Evolutionary conservation across 352 stramenopile genomes (phyloP).

Genomic region (Pythium apleroticum): DNA sequence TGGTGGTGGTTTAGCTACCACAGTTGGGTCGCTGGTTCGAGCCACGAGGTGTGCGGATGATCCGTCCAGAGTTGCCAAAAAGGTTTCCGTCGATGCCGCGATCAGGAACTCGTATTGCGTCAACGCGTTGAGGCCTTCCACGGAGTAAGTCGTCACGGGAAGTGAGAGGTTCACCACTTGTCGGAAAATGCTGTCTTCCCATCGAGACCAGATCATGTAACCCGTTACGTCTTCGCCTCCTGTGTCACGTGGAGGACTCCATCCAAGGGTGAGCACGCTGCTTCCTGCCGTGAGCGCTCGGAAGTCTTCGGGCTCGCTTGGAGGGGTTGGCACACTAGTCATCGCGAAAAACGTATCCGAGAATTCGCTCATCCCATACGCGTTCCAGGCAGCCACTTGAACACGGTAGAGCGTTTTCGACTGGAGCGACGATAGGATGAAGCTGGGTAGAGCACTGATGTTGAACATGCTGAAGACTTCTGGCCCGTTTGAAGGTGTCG

Average conservation of each 20-base stretch:
- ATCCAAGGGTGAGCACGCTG: slow-evolving; percentile 33
- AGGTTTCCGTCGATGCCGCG: slow-evolving; percentile 26
- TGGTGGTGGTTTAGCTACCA: slow-evolving; percentile 26
- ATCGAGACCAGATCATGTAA: slow-evolving; percentile 23
- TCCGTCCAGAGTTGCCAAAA: slow-evolving; percentile 10
- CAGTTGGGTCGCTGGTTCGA: slow-evolving; percentile 24
- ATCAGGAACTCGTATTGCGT: slow-evolving; percentile 41
- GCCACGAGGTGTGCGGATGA: slow-evolving; percentile 17
- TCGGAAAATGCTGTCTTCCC: slow-evolving; percentile 4
- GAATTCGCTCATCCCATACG: slow-evolving; percentile 42
- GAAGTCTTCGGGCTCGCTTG: slow-evolving; percentile 31
- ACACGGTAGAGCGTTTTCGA: slow-evolving; percentile 35
- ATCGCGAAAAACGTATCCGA: slow-evolving; percentile 20
- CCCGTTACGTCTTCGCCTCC: slow-evolving; percentile 38
- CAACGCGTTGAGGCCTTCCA: slow-evolving; percentile 33
- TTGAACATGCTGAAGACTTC: slow-evolving; percentile 47
- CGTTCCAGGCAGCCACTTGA: slow-evolving; percentile 51
- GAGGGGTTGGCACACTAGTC: slow-evolving; percentile 36
- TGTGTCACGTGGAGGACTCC: slow-evolving; percentile 36
- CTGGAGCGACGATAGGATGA: slow-evolving; percentile 42
- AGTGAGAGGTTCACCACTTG: background rate
- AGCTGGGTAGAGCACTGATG: slow-evolving; percentile 18
- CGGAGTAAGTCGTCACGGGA: slow-evolving; percentile 6
- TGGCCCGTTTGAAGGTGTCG: slow-evolving; percentile 5
- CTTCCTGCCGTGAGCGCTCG: slow-evolving; percentile 5